A percentile compares a stretch with the other conserved stretches of the same genome.
phyloP scores from a whole-genome alignment of 441 rosid genomes.

The Sinapis alba region DNA sequence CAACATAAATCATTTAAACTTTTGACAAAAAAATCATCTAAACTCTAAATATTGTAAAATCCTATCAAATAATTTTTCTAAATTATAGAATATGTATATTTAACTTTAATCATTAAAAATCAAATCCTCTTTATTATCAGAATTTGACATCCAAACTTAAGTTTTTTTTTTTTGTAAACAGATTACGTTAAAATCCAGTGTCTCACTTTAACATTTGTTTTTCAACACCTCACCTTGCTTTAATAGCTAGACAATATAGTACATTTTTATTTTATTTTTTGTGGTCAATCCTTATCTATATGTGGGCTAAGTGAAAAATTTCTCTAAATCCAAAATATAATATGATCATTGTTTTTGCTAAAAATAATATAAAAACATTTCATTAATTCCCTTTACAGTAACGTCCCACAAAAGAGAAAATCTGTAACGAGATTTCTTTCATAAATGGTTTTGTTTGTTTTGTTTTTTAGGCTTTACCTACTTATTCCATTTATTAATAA shows the following conservation, averaged over 20 bases:
- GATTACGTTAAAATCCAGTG: not conserved
- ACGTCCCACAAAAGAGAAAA: conserved; percentile 3
- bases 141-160: not conserved
- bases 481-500: not conserved
- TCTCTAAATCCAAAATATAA: not conserved
- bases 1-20: not conserved
- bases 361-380: not conserved
- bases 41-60: not conserved
- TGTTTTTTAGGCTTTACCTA: not conserved
- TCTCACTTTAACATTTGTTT: not conserved
- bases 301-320: not conserved
- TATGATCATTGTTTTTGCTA: not conserved
- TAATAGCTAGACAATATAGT: not conserved
- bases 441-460: conserved; percentile 22
- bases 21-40: not conserved
- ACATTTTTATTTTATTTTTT: not conserved
- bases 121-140: not conserved
- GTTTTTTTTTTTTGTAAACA: not conserved
- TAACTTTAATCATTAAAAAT: not conserved
- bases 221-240: not conserved
- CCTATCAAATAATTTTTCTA: not conserved
- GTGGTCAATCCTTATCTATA: not conserved
- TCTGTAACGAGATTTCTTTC: conserved; percentile 14
- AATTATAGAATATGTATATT: not conserved
- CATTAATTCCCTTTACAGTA: not conserved